Evolutionary conservation across 345 rosid species (phyloP), one percentile per base, ranked within the genome.

Genomic region (Eucalyptus regnans): DNA sequence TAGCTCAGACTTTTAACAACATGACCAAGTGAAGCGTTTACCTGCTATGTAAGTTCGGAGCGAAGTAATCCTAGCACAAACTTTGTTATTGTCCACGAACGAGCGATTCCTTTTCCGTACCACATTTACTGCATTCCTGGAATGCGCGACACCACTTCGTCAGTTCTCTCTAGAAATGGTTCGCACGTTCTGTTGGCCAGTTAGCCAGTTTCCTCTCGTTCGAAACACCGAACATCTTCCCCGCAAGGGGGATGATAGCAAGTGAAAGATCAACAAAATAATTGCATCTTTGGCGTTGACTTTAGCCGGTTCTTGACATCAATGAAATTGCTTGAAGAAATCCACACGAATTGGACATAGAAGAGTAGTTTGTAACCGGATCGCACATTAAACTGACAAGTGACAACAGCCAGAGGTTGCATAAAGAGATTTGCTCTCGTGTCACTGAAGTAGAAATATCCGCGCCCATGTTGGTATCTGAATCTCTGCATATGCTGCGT

Each of bases 361-460:
- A n/a, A 14, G 37, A 0, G 1, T 31, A n/a, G 41, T 2, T 31
- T 15, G 76, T 16, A n/a, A 17, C 4, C 2, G 25, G 81, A 33
- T 9, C 20, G 8, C 23, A 37, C 83, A 10, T 33, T 9, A 37
- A 76, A 76, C 8, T 3, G 8, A 20, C 4, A 76, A 76, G 4
- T 3, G 8, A 20, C 4, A 9, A 71, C 27, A 10, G 46, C 46
- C 14, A 10, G 46, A 71, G 22, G 48, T 20, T 10, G 83, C 27
- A 10, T 20, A 37, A 37, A 76, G 15, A 9, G 25, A 52, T 43
- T 71, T 37, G 4, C 46, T 9, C 14, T 18, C 7, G 23, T 2
- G 5, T 71, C 81, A 1, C 13, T 37, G 12, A 37, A 20, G 0
- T 16, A 31, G 43, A n/a, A 31, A 16, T 66, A 66, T 16, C 79